phyloP scores from a whole-genome alignment of 371 early-diverging fungal species.

The Mucor plumbeus region DNA sequence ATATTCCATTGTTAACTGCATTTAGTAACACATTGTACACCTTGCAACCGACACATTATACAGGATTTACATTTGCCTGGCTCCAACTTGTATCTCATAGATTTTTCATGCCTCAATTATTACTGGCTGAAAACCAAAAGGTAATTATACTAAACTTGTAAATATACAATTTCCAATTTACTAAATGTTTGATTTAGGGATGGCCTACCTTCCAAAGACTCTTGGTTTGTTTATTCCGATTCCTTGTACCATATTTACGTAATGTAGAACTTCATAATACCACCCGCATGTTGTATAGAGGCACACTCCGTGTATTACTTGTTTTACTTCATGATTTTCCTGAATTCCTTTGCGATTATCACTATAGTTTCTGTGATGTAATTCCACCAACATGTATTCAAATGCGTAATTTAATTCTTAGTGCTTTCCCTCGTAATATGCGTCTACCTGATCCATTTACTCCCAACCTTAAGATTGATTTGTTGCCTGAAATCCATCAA shows the following conservation, averaged over 20 bases:
- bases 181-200: constrained; percentile 48
- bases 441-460: constrained; percentile 96
- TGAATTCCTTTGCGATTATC: constrained; percentile 93
- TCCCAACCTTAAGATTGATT: constrained; percentile 90
- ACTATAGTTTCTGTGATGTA: constrained; percentile 89
- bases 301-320: constrained; percentile 86
- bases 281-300: constrained; percentile 86
- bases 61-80: constrained; percentile 98
- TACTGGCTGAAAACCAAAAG: constrained; percentile 74
- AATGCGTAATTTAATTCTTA: constrained; percentile 91
- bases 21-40: constrained; percentile 84
- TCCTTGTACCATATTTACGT: constrained; percentile 83
- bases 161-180: background rate
- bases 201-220: constrained; percentile 90
- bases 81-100: constrained; percentile 91
- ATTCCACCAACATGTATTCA: constrained; percentile 95
- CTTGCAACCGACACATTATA: constrained; percentile 85
- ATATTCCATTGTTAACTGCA: constrained; percentile 71
- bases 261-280: constrained; percentile 73
- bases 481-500: constrained; percentile 83
- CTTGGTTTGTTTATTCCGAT: constrained; percentile 81
- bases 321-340: constrained; percentile 97
- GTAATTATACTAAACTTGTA: constrained; percentile 21
- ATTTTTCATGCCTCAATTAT: constrained; percentile 88
- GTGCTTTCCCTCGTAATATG: constrained; percentile 95